These are phyloP conservation scores for Lentinus brumalis DNA, from an alignment of 768 basidiomycete genomes.

Conservation along the genomic window DNA sequence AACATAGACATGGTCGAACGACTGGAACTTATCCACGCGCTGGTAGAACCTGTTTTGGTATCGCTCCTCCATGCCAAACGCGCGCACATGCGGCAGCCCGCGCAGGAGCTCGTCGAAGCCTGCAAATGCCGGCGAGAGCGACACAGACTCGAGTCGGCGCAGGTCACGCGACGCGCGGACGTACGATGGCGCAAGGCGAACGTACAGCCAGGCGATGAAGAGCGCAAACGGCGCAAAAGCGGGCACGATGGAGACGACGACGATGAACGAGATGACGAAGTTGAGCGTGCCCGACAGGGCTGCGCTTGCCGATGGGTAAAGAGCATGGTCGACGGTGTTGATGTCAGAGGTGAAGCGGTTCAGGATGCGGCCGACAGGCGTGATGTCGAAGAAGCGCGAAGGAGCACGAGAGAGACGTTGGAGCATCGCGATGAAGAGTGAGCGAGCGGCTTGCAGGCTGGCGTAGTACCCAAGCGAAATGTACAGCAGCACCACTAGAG, in stretches of 20 bases:
- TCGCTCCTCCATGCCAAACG: slow-evolving; percentile 68
- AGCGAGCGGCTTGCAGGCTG: slow-evolving; percentile 65
- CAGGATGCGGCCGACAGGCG: slow-evolving; percentile 75
- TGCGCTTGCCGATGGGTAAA: slow-evolving; percentile 55
- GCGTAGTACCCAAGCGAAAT: slow-evolving; percentile 69
- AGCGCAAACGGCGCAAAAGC: slow-evolving; percentile 66
- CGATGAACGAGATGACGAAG: slow-evolving; percentile 63
- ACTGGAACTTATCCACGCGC: slow-evolving; percentile 64
- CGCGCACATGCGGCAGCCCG: slow-evolving; percentile 68
- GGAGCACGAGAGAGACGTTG: slow-evolving; percentile 61
- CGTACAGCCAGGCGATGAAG: slow-evolving; percentile 69
- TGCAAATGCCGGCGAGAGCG: slow-evolving; percentile 70
- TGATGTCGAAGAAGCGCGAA: slow-evolving; percentile 70
- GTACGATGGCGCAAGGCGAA: slow-evolving; percentile 62
- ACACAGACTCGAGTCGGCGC: slow-evolving; percentile 64
- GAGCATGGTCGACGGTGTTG: slow-evolving; percentile 67
- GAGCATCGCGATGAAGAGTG: slow-evolving; percentile 58
- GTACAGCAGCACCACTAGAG: slow-evolving; percentile 52
- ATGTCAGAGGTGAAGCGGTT: slow-evolving; percentile 79
- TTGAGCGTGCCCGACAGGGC: slow-evolving; percentile 60
- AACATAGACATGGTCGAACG: slow-evolving; percentile 71
- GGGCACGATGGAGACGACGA: slow-evolving; percentile 65
- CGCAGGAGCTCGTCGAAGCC: slow-evolving; percentile 72
- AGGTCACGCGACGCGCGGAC: slow-evolving; percentile 67
- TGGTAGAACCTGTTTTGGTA: slow-evolving; percentile 67